These are phyloP conservation scores for Evernia prunastri DNA, from an alignment of 495 filamentous ascomycete genomes.

Conservation along the genomic window DNA sequence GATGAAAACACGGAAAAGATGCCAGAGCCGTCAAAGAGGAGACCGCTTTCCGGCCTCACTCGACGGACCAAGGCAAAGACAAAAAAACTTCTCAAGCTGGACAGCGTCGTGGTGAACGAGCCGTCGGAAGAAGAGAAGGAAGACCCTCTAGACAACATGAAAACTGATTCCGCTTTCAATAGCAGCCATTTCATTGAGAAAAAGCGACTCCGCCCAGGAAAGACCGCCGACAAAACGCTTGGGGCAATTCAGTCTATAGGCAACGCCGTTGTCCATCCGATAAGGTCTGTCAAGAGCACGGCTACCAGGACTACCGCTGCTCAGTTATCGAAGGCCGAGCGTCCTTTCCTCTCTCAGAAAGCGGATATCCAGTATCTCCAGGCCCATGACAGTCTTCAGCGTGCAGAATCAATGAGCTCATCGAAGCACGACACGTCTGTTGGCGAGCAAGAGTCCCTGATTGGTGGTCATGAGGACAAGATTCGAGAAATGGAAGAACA, in stretches of 20 bases:
- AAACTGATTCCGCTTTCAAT: constrained; percentile 31
- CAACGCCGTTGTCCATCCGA: constrained; percentile 29
- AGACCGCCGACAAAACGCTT: constrained; percentile 18
- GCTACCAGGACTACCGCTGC: constrained; percentile 30
- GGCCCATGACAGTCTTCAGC: constrained; percentile 33
- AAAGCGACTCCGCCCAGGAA: constrained; percentile 13
- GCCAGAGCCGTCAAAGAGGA: constrained; percentile 3
- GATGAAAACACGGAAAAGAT: constrained; percentile 14
- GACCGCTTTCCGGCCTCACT: constrained; percentile 16
- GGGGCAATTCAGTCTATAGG: constrained; percentile 25
- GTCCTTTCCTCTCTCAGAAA: constrained; percentile 33
- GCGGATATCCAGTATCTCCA: constrained; percentile 36
- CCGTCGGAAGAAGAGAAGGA: constrained; percentile 1
- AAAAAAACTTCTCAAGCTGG: constrained; percentile 17
- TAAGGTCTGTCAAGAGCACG: constrained; percentile 30
- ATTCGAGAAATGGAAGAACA: constrained; percentile 33
- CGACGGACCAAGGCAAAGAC: constrained; percentile 19
- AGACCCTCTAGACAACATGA: constrained; percentile 7
- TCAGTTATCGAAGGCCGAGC: constrained; percentile 32
- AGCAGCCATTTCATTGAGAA: constrained; percentile 16
- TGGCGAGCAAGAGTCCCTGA: constrained; percentile 19
- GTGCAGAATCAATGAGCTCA: constrained; percentile 21
- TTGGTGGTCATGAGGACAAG: constrained; percentile 22
- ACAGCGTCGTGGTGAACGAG: constrained; percentile 2
- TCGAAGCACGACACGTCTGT: constrained; percentile 16